Evolutionary conservation across 352 stramenopile genomes (phyloP).

Genomic region (Pythium pectinolyticum): DNA sequence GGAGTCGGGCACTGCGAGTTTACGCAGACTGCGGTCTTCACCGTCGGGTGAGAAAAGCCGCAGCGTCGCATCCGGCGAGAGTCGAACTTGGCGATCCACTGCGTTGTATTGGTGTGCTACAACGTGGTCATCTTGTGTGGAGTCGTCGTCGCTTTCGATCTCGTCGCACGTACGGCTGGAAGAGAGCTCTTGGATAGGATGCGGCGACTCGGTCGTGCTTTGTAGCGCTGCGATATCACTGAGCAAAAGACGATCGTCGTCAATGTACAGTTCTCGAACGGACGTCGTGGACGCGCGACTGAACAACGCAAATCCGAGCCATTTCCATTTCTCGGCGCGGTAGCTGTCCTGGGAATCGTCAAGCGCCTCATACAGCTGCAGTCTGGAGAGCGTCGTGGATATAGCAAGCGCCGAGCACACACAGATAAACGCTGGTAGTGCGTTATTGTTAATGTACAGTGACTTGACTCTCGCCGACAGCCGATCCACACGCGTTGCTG

Average conservation of each 20-base stretch:
- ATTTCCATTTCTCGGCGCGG: conserved; percentile 9
- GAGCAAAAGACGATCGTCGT: not conserved
- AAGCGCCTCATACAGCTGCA: not conserved
- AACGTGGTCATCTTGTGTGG: not conserved
- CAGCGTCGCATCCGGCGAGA: not conserved
- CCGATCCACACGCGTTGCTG: not conserved
- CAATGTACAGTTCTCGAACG: conserved; percentile 7
- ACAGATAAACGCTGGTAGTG: not conserved
- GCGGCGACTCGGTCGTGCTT: not conserved
- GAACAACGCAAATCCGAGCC: conserved; percentile 3
- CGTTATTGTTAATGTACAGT: not conserved
- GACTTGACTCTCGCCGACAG: not conserved
- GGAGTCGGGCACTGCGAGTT: not conserved
- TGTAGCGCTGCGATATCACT: not conserved
- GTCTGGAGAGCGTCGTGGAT: not conserved
- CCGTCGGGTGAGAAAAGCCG: not conserved
- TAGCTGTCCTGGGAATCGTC: not conserved
- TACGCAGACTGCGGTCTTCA: not conserved
- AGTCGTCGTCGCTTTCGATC: not conserved
- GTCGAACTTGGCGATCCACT: not conserved
- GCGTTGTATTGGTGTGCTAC: not conserved
- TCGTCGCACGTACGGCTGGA: too few species aligned
- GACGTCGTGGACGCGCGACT: not conserved
- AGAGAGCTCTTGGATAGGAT: not conserved
- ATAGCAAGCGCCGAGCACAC: not conserved